Evolutionary conservation across 768 basidiomycete genomes (phyloP), one percentile per base, ranked within the genome.

Genomic region (Asterophora parasitica): DNA sequence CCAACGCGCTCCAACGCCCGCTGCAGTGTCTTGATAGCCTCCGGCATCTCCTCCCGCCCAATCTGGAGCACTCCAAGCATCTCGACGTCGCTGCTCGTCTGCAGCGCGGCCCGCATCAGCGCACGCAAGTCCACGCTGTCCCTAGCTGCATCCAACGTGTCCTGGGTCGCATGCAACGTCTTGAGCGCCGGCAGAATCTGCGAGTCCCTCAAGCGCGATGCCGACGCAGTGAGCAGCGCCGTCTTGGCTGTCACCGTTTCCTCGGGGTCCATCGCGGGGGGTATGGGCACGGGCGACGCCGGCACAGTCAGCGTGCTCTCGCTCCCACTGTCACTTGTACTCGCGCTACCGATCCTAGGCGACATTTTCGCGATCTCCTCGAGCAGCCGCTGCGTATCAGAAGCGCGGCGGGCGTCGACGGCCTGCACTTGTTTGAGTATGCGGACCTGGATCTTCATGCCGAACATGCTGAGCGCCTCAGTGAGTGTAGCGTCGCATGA

Each of bases 11-110:
- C 81, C 42, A 87, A 66, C 12, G 79, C 80, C 17, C 88, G 67
- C 65, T 88, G 87, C 13, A 91, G 70, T 4, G 88, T 82, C 67
- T 87, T 88, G 61, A 89, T 81, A 10, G 86, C 86, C 62, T 91
- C 88, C 1, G 83, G 82, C 76, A 88, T 83, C 61, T 88, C 84
- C 37, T 79, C 77, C 38, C 79, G 68, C 28, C 73, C 73, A 36
- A 84, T 76, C 53, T 85, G 78, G 33, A 88, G 67, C 1, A 82
- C 74, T 15, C 72, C 67, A 27, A 87, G 65, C 73, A 88, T 79
- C 54, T 80, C 76, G 7, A 69, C 76, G 57, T 89, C 88, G 53
- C 69, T 81, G 45, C 76, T 76, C 5, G 76, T 69, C 43, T 72
- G 68, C 23, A 86, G 65, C 11, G 84, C 83, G 1, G 61, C 62